Evolutionary conservation across 2,329 filamentous ascomycete species (phyloP).

Genomic region (Mycosphaerella arachidis): DNA sequence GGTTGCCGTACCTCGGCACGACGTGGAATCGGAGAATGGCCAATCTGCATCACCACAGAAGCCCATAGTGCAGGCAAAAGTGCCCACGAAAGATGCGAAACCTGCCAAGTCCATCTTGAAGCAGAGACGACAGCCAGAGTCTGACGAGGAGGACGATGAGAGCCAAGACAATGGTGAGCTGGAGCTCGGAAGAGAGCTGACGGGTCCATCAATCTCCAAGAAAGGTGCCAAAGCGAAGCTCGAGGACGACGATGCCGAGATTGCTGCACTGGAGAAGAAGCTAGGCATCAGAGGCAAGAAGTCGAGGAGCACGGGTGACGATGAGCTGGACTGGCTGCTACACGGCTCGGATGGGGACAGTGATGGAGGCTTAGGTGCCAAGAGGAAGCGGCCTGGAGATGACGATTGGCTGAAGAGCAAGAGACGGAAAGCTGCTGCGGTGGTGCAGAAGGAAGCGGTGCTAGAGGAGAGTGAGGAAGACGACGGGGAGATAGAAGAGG

Average conservation of each 20-base stretch:
- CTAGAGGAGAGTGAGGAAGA: slow-evolving; percentile 24
- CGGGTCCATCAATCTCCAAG: slow-evolving; percentile 11
- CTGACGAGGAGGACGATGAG: slow-evolving; percentile 5
- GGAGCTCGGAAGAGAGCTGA: slow-evolving; percentile 3
- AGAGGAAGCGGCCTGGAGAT: slow-evolving; percentile 56
- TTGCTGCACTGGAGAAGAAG: slow-evolving; percentile 80
- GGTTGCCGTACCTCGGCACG: neutral
- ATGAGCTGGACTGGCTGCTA: slow-evolving; percentile 75
- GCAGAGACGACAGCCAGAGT: neutral
- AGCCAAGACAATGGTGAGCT: slow-evolving; percentile 11
- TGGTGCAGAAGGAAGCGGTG: slow-evolving; percentile 20
- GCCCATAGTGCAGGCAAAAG: neutral
- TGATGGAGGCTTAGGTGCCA: slow-evolving; percentile 46
- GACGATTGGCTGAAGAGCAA: slow-evolving; percentile 58
- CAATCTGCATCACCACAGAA: slow-evolving; percentile 3
- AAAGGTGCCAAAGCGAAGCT: slow-evolving; percentile 49
- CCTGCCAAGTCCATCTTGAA: slow-evolving; percentile 11
- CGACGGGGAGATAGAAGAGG: slow-evolving; percentile 9
- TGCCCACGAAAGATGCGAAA: neutral
- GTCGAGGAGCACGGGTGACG: slow-evolving; percentile 67
- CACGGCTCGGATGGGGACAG: slow-evolving; percentile 47
- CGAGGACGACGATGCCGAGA: slow-evolving; percentile 80
- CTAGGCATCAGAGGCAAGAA: slow-evolving; percentile 77
- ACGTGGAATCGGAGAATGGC: neutral
- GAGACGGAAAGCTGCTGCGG: slow-evolving; percentile 47